Conservation (phyloP, 768 basidiomycete genomes). For the Serendipita vermifera region DNA sequence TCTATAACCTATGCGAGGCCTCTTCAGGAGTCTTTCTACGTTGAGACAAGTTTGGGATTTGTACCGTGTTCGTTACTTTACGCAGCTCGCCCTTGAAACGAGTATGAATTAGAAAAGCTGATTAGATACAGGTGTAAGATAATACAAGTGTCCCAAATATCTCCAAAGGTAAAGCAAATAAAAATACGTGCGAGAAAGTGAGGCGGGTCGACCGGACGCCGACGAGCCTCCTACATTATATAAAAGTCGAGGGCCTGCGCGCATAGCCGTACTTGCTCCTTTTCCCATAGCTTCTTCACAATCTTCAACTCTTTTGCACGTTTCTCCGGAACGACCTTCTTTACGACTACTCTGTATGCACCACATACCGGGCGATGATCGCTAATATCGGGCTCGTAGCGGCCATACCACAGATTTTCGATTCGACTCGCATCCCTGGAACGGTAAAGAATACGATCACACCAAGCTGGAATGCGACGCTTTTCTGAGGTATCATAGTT, state of each 20-base stretch:
- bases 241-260: neutral
- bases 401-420: constrained; percentile 50
- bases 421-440: constrained; percentile 39
- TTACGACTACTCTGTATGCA: constrained; percentile 59
- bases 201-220: too few relatives aligned
- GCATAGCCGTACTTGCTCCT: neutral
- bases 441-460: constrained; percentile 83
- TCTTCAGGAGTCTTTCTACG: too few relatives aligned
- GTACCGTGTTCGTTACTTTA: too few relatives aligned
- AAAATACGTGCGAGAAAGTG: too few relatives aligned
- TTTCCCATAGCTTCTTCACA: neutral
- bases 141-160: too few relatives aligned
- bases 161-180: too few relatives aligned
- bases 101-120: too few relatives aligned
- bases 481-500: constrained; percentile 87
- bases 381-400: constrained; percentile 79
- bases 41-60: too few relatives aligned
- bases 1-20: too few relatives aligned
- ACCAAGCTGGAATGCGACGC: constrained; percentile 85
- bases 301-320: constrained; percentile 24
- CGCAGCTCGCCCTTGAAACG: too few relatives aligned
- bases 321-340: constrained; percentile 48
- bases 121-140: too few relatives aligned
- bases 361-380: constrained; percentile 87
- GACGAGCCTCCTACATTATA: too few relatives aligned